Evolutionary conservation across 1,284 basidiomycete species (phyloP), one percentile per base, ranked within the genome.

Genomic region (Ustilago tritici): DNA sequence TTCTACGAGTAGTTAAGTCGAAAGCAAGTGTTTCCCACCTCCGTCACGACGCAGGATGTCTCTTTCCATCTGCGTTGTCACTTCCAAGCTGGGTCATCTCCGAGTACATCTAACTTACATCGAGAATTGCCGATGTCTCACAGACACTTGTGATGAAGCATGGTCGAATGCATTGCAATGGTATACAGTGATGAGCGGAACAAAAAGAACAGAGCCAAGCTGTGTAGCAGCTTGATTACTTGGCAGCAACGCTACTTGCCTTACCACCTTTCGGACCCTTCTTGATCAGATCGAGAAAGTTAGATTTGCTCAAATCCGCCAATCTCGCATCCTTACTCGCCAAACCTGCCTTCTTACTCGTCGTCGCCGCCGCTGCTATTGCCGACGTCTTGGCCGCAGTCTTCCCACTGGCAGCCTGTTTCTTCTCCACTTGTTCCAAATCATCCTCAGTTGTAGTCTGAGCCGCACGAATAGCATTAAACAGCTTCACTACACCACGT

Each of bases 401-500:
- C 28, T 58, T 62, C 19, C 41, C 63, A 11, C 59, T 59, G n/a
- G 28, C 31, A 31, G 56, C 68, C 61, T 76, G 65, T 36, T 75
- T 70, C 0, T 71, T 65, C 14, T 78, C 73, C 0, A 50, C 79
- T 38, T 78, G 73, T 19, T 82, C 70, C 55, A 82, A 52, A 54
- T 85, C 83, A 12, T 77, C 78, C 53, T 76, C 73, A 0, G 80
- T 80, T 3, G 84, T 84, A 0, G 73, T 74, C 59, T 85, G 84
- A 5, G 84, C 83, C 4, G 82, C 84, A 2, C 84, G 77, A 40
- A 85, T 85, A 3, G 84, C 84, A 62, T 85, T 85, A 71, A 85
- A 85, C 12, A 85, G 79, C 70, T 85, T 85, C 56, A 85, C 84
- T 4, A 85, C 82, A 75, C 84, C 84, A 17, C 84, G 75, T 61